Base-by-base conservation (phyloP, 352 stramenopile species). In the Phytophthora macrochlamydospora region DNA sequence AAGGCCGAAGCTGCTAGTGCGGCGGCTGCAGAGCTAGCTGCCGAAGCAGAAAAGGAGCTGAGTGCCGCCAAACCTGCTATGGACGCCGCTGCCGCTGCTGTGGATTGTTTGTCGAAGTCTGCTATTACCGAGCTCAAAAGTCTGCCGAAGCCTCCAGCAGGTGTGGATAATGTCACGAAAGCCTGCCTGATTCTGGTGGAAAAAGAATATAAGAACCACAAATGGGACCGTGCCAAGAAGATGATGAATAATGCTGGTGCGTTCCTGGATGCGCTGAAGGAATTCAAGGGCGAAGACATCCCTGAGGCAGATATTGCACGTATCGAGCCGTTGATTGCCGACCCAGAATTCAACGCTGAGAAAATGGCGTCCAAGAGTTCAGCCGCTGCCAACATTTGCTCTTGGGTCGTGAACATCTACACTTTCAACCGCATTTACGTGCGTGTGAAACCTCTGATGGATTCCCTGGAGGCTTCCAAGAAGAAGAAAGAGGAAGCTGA, bases 401-500 rank as follows among this genome's bases (percentile, higher is more conserved):
- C 91, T 24, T 99, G 97, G 96, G 97, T 99, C 28, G 93, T 98
- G 13, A 99, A 98, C 56, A 99, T 99, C 64, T 98, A 98, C 75
- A 97, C 89, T 29, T 99, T 98, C 78, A 99, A 99, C 78, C 85
- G 97, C 33, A 99, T 99, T 65, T 99, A 99, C 79, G 96, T 99
- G 42, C 98, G 98, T 65, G 97, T 99, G 4, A 99, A 99, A 73
- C 97, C 97, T 45, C 85, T 99, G 0, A 99, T 99, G 96, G 96
- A 99, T 67, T 97, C 91, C 40, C 84, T 99, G 4, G 95, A 99
- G 65, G 91, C 85, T 24, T 98, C 97, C 9, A 94, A 89, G 62
- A 96, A 97, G 69, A 97, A 95, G 65, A 96, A 96, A 73, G 89
- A 93, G 45, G 91, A 97, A 46, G 95, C 95, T 0, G 92, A 98